Base-by-base conservation (phyloP, 129 eudicot genomes). In the Logfia minima region DNA sequence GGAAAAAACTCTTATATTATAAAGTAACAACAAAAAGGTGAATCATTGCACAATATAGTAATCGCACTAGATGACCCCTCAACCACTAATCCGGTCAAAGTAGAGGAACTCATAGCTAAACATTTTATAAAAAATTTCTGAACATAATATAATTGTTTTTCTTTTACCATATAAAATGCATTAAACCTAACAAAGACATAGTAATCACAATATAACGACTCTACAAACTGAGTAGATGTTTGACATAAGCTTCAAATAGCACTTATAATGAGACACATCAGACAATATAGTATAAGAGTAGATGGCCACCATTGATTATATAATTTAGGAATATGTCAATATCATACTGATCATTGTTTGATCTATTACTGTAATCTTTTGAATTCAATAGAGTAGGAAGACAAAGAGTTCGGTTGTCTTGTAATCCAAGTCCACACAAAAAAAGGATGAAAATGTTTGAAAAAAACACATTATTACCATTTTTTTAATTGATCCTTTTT, bases 41-140 rank as follows among this genome's bases (percentile, higher is more conserved):
- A 19, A 66, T 66, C 5, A 66, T 70, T 70, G 35, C 14, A 23
- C 8, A 4, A 21, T 41, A 41, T 70, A 70, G 11, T 32, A 69
- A 45, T 70, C 60, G 17, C 19, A 45, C 13, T 2, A 70, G 62
- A 35, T 48, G 62, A 22, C 60, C 39, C 29, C n/a, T 45, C 60
- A 70, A 26, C 61, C 48, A 70, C 75, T 26, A 48, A 70, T 70
- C 16, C 14, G 24, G 75, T 70, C 75, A 48, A 45, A 48, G 4
- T 22, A 19, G 34, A 68, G 17, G 34, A 35, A 43, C 73, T 41
- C n/a, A 48, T 14, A 43, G 16, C n/a, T 48, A 13, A 13, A 45
- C 53, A 17, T 45, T 3, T 11, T 13, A 43, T 9, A 18, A 19
- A n/a, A n/a, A n/a, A n/a, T 11, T 2, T 9, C 8, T 35, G 6